These are phyloP conservation scores for Pezicula rhizophila DNA, from an alignment of 2,329 filamentous ascomycete species.

Conservation along the genomic window DNA sequence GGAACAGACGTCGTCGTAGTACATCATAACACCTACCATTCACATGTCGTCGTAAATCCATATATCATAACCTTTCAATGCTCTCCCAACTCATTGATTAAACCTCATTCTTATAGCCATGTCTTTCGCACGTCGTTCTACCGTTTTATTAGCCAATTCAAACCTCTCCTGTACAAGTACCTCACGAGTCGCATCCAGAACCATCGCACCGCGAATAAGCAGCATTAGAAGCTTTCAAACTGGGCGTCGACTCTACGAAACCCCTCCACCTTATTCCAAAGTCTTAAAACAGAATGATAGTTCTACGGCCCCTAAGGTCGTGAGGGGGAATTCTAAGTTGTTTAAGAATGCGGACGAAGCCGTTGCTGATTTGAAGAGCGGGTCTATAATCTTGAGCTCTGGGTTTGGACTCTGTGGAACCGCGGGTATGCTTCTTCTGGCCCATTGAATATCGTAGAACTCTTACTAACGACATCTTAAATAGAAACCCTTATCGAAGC, in stretches of 20 bases:
- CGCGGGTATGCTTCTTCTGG: slow-evolving; percentile 41
- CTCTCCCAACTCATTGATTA: background rate
- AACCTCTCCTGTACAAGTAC: slow-evolving; percentile 2
- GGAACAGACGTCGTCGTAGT: too few species aligned
- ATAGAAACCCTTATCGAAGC: slow-evolving; percentile 66
- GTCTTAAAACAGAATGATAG: slow-evolving; percentile 15
- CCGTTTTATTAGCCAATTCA: slow-evolving; percentile 3
- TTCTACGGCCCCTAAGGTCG: slow-evolving; percentile 14
- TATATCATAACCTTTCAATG: background rate
- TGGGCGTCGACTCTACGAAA: slow-evolving; percentile 8
- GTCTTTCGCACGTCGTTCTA: slow-evolving; percentile 2
- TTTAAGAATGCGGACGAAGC: slow-evolving; percentile 22
- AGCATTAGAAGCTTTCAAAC: slow-evolving; percentile 9
- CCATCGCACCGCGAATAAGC: slow-evolving; percentile 3
- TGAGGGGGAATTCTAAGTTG: slow-evolving; percentile 18
- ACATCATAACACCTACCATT: too few species aligned
- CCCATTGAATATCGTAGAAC: background rate
- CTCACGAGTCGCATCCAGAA: slow-evolving; percentile 5
- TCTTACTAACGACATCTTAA: slow-evolving; percentile 3
- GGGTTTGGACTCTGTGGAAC: slow-evolving; percentile 82
- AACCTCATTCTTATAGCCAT: background rate
- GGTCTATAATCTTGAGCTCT: slow-evolving; percentile 66
- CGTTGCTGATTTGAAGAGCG: slow-evolving; percentile 37
- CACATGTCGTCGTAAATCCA: background rate
- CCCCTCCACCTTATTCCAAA: slow-evolving; percentile 11